These are phyloP conservation scores for Polygonum maritimum DNA, from an alignment of 148 eudicot genomes.

Conservation along the genomic window DNA sequence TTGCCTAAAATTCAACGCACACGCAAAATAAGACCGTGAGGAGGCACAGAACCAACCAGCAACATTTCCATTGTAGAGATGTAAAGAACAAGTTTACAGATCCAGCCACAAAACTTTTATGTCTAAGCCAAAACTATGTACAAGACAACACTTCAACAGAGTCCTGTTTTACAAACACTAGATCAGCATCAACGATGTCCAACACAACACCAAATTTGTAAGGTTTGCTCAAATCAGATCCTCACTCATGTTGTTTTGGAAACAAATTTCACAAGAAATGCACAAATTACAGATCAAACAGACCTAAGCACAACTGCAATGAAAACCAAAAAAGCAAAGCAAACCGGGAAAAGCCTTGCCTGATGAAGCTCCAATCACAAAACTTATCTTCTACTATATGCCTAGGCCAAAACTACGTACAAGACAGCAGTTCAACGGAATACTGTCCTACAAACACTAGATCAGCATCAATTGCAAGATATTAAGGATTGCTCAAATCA, in stretches of 20 bases:
- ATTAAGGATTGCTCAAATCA: too few species aligned
- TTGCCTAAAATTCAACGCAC: too few species aligned
- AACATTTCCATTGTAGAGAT: neutral
- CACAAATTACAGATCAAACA: neutral
- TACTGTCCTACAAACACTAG: neutral
- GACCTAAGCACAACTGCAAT: neutral
- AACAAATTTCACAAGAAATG: too few species aligned
- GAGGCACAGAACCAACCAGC: neutral
- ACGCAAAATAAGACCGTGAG: constrained; percentile 6
- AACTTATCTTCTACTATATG: neutral
- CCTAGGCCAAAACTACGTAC: neutral
- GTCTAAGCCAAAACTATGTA: neutral
- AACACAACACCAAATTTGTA: too few species aligned
- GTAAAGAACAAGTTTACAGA: neutral
- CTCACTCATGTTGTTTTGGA: too few species aligned
- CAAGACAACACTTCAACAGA: neutral
- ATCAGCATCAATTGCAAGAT: too few species aligned
- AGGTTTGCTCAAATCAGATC: too few species aligned
- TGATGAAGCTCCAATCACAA: too few species aligned
- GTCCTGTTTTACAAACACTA: neutral
- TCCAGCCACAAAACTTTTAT: neutral
- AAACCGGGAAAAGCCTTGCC: constrained; percentile 26
- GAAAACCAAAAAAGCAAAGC: neutral
- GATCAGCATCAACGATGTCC: neutral
- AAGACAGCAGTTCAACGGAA: neutral